Percentiles rank a stretch among this genome's conserved stretches.
Evolutionary conservation across 148 eudicot species (phyloP).

Genomic region (Chenopodium formosanum): DNA sequence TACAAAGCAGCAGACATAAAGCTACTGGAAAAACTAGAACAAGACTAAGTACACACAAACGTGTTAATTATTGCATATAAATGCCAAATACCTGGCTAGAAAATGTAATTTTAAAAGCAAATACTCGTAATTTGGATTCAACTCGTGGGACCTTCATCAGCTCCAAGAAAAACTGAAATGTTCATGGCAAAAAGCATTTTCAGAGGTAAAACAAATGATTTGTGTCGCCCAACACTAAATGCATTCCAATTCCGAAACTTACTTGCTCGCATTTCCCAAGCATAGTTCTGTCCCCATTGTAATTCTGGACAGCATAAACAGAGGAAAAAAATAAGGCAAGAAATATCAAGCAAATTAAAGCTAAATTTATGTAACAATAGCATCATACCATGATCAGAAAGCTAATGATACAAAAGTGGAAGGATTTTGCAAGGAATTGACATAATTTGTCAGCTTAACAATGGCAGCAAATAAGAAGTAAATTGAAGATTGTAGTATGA

Average conservation of each 20-base stretch:
- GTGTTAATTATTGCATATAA: background rate
- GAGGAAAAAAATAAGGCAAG: slow-evolving; percentile 23
- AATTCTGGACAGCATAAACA: slow-evolving; percentile 55
- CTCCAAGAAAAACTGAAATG: slow-evolving; percentile 88
- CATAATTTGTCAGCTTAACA: too few relatives aligned
- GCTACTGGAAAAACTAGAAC: background rate
- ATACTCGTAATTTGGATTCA: slow-evolving; percentile 91
- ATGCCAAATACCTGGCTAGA: slow-evolving; percentile 59
- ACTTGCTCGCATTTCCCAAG: slow-evolving; percentile 99
- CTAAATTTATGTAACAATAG: background rate
- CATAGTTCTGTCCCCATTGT: slow-evolving; percentile 80
- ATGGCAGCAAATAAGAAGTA: too few relatives aligned
- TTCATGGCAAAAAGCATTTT: slow-evolving; percentile 25
- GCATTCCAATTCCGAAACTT: slow-evolving; percentile 13
- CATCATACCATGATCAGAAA: slow-evolving; percentile 11
- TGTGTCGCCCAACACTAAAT: slow-evolving; percentile 1
- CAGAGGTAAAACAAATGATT: slow-evolving; percentile 18
- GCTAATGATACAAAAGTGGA: background rate
- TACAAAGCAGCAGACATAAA: background rate
- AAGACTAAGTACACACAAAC: background rate
- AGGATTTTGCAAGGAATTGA: background rate
- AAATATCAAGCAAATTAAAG: slow-evolving; percentile 1
- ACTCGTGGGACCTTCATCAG: slow-evolving; percentile 98
- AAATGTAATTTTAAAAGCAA: slow-evolving; percentile 87
- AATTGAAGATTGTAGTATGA: too few relatives aligned